These are phyloP conservation scores for Biscogniauxia marginata DNA, from an alignment of 2,329 filamentous ascomycete species.

Conservation along the genomic window DNA sequence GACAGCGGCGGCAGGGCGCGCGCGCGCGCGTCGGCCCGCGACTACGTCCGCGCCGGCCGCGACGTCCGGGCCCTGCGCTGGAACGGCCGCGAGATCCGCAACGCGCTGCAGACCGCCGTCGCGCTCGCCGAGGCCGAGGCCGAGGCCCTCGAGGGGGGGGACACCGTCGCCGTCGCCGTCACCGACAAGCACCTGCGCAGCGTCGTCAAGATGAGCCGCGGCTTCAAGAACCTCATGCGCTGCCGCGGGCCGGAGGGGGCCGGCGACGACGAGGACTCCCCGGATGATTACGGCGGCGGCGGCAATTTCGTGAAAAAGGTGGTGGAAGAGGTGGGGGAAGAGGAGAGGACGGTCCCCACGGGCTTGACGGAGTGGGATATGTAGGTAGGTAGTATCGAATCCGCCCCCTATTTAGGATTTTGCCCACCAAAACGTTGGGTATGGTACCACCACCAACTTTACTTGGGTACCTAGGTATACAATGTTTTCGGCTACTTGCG, in stretches of 20 bases:
- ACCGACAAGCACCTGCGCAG: slow-evolving; percentile 36
- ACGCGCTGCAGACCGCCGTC: slow-evolving; percentile 33
- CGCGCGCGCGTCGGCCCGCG: slow-evolving; percentile 37
- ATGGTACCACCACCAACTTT: no score
- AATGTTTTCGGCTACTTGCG: no score
- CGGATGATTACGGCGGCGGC: no score
- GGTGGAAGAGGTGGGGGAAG: no score
- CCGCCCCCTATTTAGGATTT: no score
- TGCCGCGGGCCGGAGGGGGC: neutral
- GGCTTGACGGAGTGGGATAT: no score
- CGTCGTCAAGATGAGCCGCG: slow-evolving; percentile 39
- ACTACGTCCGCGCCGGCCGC: slow-evolving; percentile 37
- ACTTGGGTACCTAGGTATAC: no score
- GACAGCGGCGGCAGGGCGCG: slow-evolving; percentile 39
- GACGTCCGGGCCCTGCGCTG: slow-evolving; percentile 40
- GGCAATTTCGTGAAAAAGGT: no score
- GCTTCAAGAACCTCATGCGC: slow-evolving; percentile 36
- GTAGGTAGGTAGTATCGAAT: no score
- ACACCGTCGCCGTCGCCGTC: slow-evolving; percentile 30
- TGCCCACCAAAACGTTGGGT: no score
- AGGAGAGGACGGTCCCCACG: no score
- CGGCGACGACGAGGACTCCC: no score
- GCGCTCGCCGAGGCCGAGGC: slow-evolving; percentile 31
- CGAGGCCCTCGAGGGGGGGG: slow-evolving; percentile 28
- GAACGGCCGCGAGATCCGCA: slow-evolving; percentile 37